Base-by-base conservation (phyloP, 1,139 yeast genomes). In the Saccharomycopsis hybrid region DNA sequence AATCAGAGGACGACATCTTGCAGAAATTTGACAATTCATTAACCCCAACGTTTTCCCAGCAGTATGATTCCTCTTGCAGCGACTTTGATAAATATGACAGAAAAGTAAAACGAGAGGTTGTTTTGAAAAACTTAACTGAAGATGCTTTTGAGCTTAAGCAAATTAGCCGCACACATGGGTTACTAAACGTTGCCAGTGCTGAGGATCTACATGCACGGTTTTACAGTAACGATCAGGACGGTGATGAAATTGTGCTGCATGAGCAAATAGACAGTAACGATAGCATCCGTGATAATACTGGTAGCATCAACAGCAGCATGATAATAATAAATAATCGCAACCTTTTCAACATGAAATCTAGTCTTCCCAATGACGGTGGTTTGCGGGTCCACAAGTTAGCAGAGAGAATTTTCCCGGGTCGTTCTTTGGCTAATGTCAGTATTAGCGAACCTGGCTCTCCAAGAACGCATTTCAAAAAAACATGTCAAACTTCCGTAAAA, bases 31-130 rank as follows among this genome's bases (percentile, higher is more conserved):
- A 49, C 28, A 32, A 41, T 30, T 36, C 37, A 8, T 25, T 27
- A 31, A 46, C 48, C 4, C 28, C 27, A 5, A 47, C 50, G 8
- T 49, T 49, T 18, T 45, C 52, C 8, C 28, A 28, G 32, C 50
- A 28, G 13, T 44, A 49, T 24, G 52, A 49, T 37, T 5, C 24
- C 9, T 29, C 24, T 4, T 41, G n/a, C 27, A 18, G 18, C 11
- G 52, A 49, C 30, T 49, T 49, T 30, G 46, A 45, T 27, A 39
- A 32, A 24, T 49, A 37, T 33, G 49, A 49, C 42, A 39, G 48
- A 4, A 49, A 49, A 32, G 29, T 41, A 8, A 49, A 46, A 32
- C 13, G 52, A n/a, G 52, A 49, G 24, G 29, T 41, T 9, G 32
- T 49, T 4, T 42, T 49, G 13, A 39, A 30, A 31, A 28, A 25